Conservation (phyloP, 108 stramenopile species). For the Skeletonema menzelii region DNA sequence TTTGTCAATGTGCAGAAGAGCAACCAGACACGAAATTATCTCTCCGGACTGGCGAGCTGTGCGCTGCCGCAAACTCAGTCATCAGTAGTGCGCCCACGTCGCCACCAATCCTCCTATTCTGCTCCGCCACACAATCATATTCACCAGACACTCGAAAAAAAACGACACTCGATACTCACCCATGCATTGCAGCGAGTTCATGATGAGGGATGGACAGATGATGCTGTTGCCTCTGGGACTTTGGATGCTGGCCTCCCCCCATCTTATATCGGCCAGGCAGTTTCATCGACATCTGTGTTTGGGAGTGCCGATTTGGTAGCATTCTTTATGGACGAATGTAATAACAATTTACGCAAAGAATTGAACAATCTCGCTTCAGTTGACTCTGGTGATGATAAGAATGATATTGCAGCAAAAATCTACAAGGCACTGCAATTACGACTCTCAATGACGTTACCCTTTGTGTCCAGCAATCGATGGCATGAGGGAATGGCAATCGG, state of each 20-base stretch:
- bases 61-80: background rate
- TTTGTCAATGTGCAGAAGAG: background rate
- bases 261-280: slow-evolving; percentile 63
- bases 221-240: slow-evolving; percentile 61
- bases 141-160: slow-evolving; percentile 4
- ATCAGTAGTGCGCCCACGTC: background rate
- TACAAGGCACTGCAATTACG: slow-evolving; percentile 51
- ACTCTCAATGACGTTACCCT: slow-evolving; percentile 50
- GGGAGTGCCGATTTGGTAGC: slow-evolving; percentile 67
- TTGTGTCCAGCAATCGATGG: slow-evolving; percentile 57
- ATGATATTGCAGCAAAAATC: slow-evolving; percentile 15
- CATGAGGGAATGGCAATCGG: slow-evolving; percentile 88
- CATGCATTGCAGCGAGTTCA: slow-evolving; percentile 65
- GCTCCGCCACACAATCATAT: slow-evolving; percentile 1
- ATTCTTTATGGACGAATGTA: slow-evolving; percentile 82
- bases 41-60: background rate
- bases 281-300: slow-evolving; percentile 30
- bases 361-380: slow-evolving; percentile 21
- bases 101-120: background rate
- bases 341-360: slow-evolving; percentile 49
- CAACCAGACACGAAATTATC: background rate
- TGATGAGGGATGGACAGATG: slow-evolving; percentile 81
- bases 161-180: slow-evolving; percentile 27
- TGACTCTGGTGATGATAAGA: background rate
- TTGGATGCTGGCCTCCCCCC: slow-evolving; percentile 52